Percentiles rank a stretch among this genome's conserved stretches.
Evolutionary conservation across 495 filamentous ascomycete genomes (phyloP).

Genomic region (Ramalina intermedia): DNA sequence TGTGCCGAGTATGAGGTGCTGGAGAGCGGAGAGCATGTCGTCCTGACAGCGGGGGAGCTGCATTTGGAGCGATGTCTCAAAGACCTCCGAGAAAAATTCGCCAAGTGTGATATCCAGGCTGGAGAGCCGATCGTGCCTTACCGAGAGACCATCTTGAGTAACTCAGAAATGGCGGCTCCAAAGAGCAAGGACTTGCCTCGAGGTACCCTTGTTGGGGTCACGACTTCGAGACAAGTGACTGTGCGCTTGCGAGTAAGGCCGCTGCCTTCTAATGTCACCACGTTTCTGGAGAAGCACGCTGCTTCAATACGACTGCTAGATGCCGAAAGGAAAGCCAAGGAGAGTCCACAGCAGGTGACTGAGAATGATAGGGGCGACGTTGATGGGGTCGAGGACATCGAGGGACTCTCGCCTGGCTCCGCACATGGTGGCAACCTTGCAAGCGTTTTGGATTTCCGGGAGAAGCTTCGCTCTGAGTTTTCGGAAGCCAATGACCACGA

Average conservation of each 20-base stretch:
- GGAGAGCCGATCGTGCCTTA: constrained; percentile 93
- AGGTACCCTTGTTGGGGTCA: constrained; percentile 59
- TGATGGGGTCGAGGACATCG: constrained; percentile 17
- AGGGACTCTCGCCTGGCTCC: constrained; percentile 25
- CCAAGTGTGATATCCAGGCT: constrained; percentile 86
- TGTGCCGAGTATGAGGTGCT: constrained; percentile 93
- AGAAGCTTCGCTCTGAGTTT: constrained; percentile 52
- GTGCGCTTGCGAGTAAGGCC: constrained; percentile 68
- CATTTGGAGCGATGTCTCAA: constrained; percentile 91
- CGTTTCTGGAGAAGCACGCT: constrained; percentile 70
- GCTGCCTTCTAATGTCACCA: constrained; percentile 61
- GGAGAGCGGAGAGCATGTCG: constrained; percentile 85
- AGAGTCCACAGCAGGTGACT: constrained; percentile 13
- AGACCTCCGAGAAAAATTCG: constrained; percentile 85
- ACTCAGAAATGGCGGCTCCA: constrained; percentile 79
- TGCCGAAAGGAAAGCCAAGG: constrained; percentile 40
- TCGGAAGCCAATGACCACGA: constrained; percentile 46
- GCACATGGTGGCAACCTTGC: constrained; percentile 39
- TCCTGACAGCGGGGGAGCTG: constrained; percentile 85
- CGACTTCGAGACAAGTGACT: constrained; percentile 72
- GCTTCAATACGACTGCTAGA: constrained; percentile 68
- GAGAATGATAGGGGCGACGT: constrained; percentile 23
- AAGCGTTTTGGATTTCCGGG: constrained; percentile 58
- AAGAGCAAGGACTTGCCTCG: constrained; percentile 78
- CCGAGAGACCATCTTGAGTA: constrained; percentile 76